These are phyloP conservation scores for Fusarium sp. DNA, from an alignment of 2,329 filamentous ascomycete genomes.

Conservation along the genomic window DNA sequence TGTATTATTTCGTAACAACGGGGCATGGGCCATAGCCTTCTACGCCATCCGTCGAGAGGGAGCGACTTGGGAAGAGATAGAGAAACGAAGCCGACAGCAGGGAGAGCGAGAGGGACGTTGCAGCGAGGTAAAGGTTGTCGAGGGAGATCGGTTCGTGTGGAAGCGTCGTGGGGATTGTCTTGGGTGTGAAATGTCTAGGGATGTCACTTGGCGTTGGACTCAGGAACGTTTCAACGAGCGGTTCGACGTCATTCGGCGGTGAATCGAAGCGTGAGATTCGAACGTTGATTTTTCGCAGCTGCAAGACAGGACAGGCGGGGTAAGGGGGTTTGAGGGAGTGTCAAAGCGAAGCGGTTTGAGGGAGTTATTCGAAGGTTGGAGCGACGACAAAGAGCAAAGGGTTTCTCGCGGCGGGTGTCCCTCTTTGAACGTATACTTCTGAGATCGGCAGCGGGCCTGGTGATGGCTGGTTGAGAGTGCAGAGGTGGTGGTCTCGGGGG, in stretches of 20 bases:
- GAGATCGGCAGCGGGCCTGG: constrained; percentile 18
- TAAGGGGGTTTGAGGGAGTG: constrained; percentile 25
- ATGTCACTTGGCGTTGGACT: constrained; percentile 40
- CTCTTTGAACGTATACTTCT: constrained; percentile 19
- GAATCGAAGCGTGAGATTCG: constrained; percentile 34
- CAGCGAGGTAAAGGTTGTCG: constrained; percentile 19
- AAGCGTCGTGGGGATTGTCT: constrained; percentile 21
- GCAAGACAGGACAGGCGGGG: constrained; percentile 28
- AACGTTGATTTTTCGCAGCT: constrained; percentile 18
- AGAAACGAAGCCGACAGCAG: constrained; percentile 16
- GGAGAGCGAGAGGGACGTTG: constrained; percentile 21
- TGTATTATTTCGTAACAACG: constrained; percentile 69
- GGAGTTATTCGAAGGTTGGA: constrained; percentile 5
- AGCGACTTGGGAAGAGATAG: constrained; percentile 4
- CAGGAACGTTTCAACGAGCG: constrained; percentile 37
- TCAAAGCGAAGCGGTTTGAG: constrained; percentile 21
- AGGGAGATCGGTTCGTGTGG: constrained; percentile 27
- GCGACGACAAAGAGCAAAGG: constrained; percentile 12
- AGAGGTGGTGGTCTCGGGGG: constrained; percentile 35
- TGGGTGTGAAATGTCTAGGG: constrained; percentile 16
- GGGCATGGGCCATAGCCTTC: constrained; percentile 69
- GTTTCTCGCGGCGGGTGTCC: constrained; percentile 7
- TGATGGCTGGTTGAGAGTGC: constrained; percentile 28
- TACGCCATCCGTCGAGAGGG: constrained; percentile 55
- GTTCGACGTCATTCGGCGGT: constrained; percentile 46